Evolutionary conservation across 352 stramenopile species (phyloP).

Genomic region (Phytophthora constricta): DNA sequence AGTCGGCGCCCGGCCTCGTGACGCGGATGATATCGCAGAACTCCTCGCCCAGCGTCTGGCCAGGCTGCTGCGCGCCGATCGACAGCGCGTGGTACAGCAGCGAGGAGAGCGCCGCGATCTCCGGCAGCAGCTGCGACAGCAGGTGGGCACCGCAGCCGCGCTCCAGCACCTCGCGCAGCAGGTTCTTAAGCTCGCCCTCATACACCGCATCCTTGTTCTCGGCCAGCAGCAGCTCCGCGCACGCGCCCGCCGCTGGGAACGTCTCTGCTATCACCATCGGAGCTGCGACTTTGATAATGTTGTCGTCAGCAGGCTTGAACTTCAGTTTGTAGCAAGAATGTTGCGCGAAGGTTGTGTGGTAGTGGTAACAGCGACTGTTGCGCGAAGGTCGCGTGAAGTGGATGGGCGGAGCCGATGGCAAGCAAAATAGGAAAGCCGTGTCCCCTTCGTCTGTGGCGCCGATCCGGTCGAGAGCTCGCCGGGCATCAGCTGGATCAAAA

Average conservation of each 20-base stretch:
- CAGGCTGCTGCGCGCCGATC: constrained; percentile 58
- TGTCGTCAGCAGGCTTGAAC: constrained; percentile 34
- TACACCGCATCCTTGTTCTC: constrained; percentile 81
- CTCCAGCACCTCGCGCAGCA: constrained; percentile 80
- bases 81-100: constrained; percentile 75
- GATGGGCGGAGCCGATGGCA: constrained; percentile 1
- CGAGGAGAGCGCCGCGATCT: constrained; percentile 66
- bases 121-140: constrained; percentile 81
- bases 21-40: constrained; percentile 87
- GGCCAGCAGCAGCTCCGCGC: constrained; percentile 77
- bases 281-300: not conserved
- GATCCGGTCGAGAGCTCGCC: constrained; percentile 15
- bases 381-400: constrained; percentile 15
- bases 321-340: not conserved
- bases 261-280: constrained; percentile 20
- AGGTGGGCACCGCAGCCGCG: constrained; percentile 68
- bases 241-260: constrained; percentile 69
- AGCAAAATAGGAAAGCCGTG: constrained; percentile 8
- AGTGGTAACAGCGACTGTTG: not conserved
- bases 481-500: constrained; percentile 13
- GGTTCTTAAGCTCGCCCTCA: constrained; percentile 71
- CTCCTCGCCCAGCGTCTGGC: constrained; percentile 89
- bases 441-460: constrained; percentile 12
- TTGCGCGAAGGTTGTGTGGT: constrained; percentile 12
- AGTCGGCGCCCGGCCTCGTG: constrained; percentile 15